Base-by-base conservation (phyloP, 495 filamentous ascomycete genomes). In the Durotheca rogersii region DNA sequence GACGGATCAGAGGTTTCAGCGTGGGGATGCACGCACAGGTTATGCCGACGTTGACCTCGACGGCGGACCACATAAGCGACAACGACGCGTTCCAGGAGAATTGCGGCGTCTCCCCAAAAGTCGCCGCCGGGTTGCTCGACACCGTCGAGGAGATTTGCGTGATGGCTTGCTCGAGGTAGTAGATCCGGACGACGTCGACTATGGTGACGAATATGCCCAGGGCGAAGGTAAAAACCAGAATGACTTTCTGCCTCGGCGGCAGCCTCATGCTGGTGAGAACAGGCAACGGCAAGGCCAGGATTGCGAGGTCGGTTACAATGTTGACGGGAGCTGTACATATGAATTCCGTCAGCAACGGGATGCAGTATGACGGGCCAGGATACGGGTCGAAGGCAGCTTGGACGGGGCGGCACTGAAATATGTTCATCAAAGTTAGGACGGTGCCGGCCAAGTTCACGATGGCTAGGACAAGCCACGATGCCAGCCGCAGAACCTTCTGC, bases 31-130 rank as follows among this genome's bases (percentile, higher is more conserved):
- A 95, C 37, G 83, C 90, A 49, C 88, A 93, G 32, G 91, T 85
- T 45, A 95, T 87, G 6, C 90, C 90, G 6, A 90, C 75, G 58
- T 95, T 90, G 66, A 95, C 89, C 66, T 95, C 90, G 50, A 96
- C 80, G 6, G 84, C 87, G 12, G 87, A 91, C 90, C 90, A 96
- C 85, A 95, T 90, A 63, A 94, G 87, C 0, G 89, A 86, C 1
- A 89, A 66, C 3, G 89, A 87, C 2, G 85, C 90, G 66, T 90
- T 88, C 85, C 81, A 85, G 63, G 68, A 67, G 53, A 80, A 80
- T 29, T 71, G 65, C 19, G 51, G 37, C 38, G 65, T 66, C 47
- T 69, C 62, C 3, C 61, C 67, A 39, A 70, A 73, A 16, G 60
- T 59, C 14, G 65, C 51, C 12, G 30, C 43, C n/a, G 53, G 36